Conservation (phyloP, 164 flowering plant species). For the Stephania japonica region DNA sequence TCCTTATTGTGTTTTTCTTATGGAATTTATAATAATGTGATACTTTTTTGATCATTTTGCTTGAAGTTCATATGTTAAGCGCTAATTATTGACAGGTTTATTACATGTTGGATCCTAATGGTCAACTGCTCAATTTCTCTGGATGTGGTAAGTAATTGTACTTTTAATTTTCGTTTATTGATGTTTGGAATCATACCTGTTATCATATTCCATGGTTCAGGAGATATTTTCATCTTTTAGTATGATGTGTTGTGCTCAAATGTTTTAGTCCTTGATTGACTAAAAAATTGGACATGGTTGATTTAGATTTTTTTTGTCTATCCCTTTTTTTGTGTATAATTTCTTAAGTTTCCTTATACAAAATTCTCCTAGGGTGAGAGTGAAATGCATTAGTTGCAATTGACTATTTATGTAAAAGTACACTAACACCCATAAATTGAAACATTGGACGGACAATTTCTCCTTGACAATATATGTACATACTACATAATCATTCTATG, state of each 20-base stretch:
- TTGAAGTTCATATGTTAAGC: too few relatives aligned
- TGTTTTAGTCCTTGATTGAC: not conserved
- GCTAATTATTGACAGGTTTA: conserved; percentile 52
- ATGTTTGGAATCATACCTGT: not conserved
- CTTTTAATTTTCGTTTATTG: conserved; percentile 4
- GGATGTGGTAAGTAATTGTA: conserved; percentile 69
- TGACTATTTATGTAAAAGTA: not conserved
- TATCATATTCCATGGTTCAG: not conserved
- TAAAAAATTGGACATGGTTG: not conserved
- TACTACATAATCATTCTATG: not conserved
- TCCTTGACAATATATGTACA: too few relatives aligned
- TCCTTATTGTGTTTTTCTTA: too few relatives aligned
- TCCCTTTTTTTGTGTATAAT: not conserved
- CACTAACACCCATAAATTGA: not conserved
- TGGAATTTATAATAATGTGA: too few relatives aligned
- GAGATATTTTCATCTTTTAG: not conserved
- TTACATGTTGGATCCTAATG: conserved; percentile 71
- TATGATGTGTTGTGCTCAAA: not conserved
- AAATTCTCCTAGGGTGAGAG: not conserved
- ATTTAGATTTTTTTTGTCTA: not conserved
- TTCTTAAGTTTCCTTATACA: not conserved
- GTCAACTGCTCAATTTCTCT: conserved; percentile 67
- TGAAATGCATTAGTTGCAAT: not conserved
- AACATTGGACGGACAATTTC: not conserved
- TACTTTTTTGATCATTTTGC: too few relatives aligned